Base-by-base conservation (phyloP, 2,329 filamentous ascomycete species). In the Cercospora sesami region DNA sequence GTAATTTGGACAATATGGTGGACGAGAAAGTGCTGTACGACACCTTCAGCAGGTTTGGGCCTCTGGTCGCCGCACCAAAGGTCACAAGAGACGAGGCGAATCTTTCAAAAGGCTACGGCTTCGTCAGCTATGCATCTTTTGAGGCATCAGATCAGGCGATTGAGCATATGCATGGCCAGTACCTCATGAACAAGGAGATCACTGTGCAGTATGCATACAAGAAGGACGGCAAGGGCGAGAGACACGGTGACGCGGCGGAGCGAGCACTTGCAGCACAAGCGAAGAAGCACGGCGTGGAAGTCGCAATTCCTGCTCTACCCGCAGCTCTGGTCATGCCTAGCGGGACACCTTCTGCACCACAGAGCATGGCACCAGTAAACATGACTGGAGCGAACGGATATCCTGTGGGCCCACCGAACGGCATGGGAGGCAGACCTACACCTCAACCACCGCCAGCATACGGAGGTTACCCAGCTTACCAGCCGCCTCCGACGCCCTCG, bases 191-290 rank as follows among this genome's bases (percentile, higher is more conserved):
- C 84, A 97, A 97, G 83, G 92, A 97, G 80, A 91, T 98, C 74
- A 92, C 91, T 2, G 95, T 99, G 55, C 94, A 98, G 81, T 99
- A 98, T 80, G 95, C 95, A 45, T 98, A 97, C 86, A 99, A 99
- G 86, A 98, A 98, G 82, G 95, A 99, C 77, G 95, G 95, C 73
- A 97, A 97, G 82, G 94, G 94, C 74, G 94, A 98, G 82, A 86
- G 95, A 67, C 95, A 99, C 78, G 95, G 95, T 75, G 95, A 99
- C 79, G 87, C 93, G 74, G 95, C 95, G 31, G 95, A 99, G 82
- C 86, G 95, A 76, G 91, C 93, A 83, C 87, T 99, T 58, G 95
- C 95, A 31, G 90, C 91, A 30, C 92, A 97, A 81, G 95, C 94
- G 66, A 94, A 94, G 82, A 94, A 94, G 78, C 92, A 97, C 80